Conservation (phyloP, 345 rosid species). For the Excoecaria agallocha region DNA sequence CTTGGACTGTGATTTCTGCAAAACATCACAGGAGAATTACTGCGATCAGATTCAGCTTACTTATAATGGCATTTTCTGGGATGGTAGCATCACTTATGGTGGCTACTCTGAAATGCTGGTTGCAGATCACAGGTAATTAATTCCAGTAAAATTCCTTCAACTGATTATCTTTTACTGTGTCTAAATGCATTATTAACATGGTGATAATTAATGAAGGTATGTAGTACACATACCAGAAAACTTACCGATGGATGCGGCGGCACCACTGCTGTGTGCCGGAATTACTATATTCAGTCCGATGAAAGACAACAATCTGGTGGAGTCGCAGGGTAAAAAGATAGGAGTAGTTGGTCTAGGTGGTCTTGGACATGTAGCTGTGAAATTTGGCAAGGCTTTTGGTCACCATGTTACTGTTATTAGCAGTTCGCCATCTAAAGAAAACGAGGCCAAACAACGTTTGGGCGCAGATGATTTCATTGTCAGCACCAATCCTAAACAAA, state of each 20-base stretch:
- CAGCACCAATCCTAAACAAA: slow-evolving; percentile 41
- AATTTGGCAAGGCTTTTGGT: slow-evolving; percentile 56
- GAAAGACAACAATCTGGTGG: slow-evolving; percentile 42
- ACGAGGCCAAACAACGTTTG: slow-evolving; percentile 46
- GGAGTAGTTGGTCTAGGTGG: slow-evolving; percentile 56
- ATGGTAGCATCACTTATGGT: slow-evolving; percentile 55
- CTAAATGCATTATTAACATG: too few relatives aligned
- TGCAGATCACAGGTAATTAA: slow-evolving; percentile 53
- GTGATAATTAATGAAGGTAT: slow-evolving; percentile 27
- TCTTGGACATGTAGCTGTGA: slow-evolving; percentile 55
- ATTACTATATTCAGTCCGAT: slow-evolving; percentile 50
- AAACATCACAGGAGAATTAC: slow-evolving; percentile 48
- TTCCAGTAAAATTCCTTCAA: background rate
- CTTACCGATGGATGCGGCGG: slow-evolving; percentile 57
- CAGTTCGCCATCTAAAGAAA: slow-evolving; percentile 55
- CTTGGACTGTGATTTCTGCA: slow-evolving; percentile 52
- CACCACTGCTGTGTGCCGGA: slow-evolving; percentile 61
- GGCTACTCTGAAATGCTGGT: slow-evolving; percentile 57
- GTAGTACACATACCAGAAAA: slow-evolving; percentile 54
- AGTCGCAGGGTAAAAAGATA: slow-evolving; percentile 37
- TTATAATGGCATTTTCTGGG: slow-evolving; percentile 63
- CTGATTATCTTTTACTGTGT: too few relatives aligned
- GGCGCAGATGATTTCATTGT: slow-evolving; percentile 55
- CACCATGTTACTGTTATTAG: slow-evolving; percentile 61
- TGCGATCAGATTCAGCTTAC: slow-evolving; percentile 50